phyloP scores from a whole-genome alignment of 139 green algal species.

The Auxenochlorella protothecoides region DNA sequence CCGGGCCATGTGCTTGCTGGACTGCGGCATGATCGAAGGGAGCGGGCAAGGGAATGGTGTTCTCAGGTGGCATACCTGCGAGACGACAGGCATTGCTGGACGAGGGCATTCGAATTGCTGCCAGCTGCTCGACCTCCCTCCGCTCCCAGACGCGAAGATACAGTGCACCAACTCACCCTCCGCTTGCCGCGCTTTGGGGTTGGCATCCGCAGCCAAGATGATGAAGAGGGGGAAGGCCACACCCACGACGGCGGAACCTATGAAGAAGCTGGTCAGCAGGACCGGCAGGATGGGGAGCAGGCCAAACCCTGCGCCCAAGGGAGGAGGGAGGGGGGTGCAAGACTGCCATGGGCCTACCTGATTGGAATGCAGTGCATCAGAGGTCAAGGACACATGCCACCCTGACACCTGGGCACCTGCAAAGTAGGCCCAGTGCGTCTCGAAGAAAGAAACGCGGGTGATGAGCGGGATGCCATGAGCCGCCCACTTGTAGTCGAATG shows the following conservation, averaged over 20 bases:
- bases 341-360: no score
- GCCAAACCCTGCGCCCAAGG: slow-evolving; percentile 43
- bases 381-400: no score
- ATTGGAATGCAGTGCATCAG: no score
- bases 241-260: slow-evolving; percentile 39
- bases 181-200: slow-evolving; percentile 14
- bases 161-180: slow-evolving; percentile 1
- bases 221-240: slow-evolving; percentile 59
- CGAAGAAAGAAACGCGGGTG: slow-evolving; percentile 52
- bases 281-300: slow-evolving; percentile 34
- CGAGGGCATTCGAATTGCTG: no score
- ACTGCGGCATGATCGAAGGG: no score
- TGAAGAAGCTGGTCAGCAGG: slow-evolving; percentile 41
- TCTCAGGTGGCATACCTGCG: no score
- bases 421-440: slow-evolving; percentile 71
- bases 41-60: no score
- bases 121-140: no score
- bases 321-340: neutral
- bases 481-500: slow-evolving; percentile 73
- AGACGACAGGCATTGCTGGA: no score
- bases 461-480: slow-evolving; percentile 41
- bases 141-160: no score
- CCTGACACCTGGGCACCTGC: slow-evolving; percentile 6
- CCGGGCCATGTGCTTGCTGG: no score
- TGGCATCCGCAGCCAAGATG: slow-evolving; percentile 42